These are phyloP conservation scores for Penstemon barbatus DNA, from an alignment of 257 asterid species.

Conservation along the genomic window DNA sequence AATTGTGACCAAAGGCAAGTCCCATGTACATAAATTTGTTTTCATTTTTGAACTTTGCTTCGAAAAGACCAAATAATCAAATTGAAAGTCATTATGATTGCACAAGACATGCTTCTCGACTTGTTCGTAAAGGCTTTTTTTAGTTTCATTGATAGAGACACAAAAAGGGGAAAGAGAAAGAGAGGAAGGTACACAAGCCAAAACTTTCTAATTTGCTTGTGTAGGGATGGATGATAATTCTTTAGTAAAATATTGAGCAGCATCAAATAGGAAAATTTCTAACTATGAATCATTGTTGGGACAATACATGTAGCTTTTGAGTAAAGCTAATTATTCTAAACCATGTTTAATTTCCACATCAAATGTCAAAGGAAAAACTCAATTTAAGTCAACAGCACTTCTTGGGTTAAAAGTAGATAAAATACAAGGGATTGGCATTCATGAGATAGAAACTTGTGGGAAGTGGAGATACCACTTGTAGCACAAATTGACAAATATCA, in stretches of 20 bases:
- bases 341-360: constrained; percentile 44
- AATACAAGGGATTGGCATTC: constrained; percentile 28
- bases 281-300: constrained; percentile 43
- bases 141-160: constrained; percentile 67
- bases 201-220: constrained; percentile 15
- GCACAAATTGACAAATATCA: constrained; percentile 40
- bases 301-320: constrained; percentile 52
- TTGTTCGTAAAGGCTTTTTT: constrained; percentile 62
- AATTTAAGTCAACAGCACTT: constrained; percentile 54
- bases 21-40: constrained; percentile 43
- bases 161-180: constrained; percentile 21
- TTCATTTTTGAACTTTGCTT: constrained; percentile 52
- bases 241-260: constrained; percentile 17
- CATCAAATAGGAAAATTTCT: constrained; percentile 3
- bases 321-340: constrained; percentile 57
- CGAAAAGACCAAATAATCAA: constrained; percentile 68
- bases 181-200: constrained; percentile 40
- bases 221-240: constrained; percentile 34
- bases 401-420: constrained; percentile 33
- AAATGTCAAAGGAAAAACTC: constrained; percentile 59
- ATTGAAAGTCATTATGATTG: constrained; percentile 67
- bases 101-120: constrained; percentile 83
- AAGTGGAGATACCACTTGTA: constrained; percentile 59
- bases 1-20: constrained; percentile 69
- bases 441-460: constrained; percentile 35